Evolutionary conservation across 2,329 filamentous ascomycete species (phyloP), one percentile per base, ranked within the genome.

Genomic region (Claviceps pusilla): DNA sequence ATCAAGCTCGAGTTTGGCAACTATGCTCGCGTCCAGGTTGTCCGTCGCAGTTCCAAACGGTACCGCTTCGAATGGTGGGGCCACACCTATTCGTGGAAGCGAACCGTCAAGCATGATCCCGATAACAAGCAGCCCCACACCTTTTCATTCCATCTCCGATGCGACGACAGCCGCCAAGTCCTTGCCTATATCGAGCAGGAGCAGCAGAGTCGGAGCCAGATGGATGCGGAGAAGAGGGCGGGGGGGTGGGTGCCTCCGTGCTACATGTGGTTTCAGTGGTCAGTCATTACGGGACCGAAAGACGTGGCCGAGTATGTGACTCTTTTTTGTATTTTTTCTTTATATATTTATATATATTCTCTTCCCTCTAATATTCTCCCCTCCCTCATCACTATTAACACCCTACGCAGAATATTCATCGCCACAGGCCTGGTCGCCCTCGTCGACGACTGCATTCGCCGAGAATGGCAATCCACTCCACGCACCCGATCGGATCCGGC

Each of bases 41-140:
- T 79, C 60, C 81, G 87, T 51, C 83, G 80, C 60, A 73, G 76
- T 48, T 76, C 76, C 58, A 91, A 89, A 70, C 79, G 82, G 57
- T 97, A 96, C 67, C 87, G 89, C 54, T 96, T 95, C 63, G 86
- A 91, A 65, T 95, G 95, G 76, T 97, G 93, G 93, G 89, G 88
- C 31, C 79, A 84, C 61, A 78, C 75, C 54, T 97, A 97, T 69
- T 74, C 80, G 52, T 97, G 93, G 93, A 87, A 83, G 67, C 82
- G 89, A 42, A 77, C 84, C 50, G 82, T 85, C 31, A 33, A 64
- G 82, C 24, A 24, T 24, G 24, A 24, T 24, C 24, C 24, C 24
- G 24, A 24, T 24, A 24, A 85, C 65, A 83, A 82, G 68, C 81
- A 87, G 59, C 79, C 83, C 47, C 75, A 62, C 55, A 77, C 82